A percentile compares a stretch with the other conserved stretches of the same genome.
phyloP scores from a whole-genome alignment of 1,284 basidiomycete species.

The Cystobasidiaceae sp. region DNA sequence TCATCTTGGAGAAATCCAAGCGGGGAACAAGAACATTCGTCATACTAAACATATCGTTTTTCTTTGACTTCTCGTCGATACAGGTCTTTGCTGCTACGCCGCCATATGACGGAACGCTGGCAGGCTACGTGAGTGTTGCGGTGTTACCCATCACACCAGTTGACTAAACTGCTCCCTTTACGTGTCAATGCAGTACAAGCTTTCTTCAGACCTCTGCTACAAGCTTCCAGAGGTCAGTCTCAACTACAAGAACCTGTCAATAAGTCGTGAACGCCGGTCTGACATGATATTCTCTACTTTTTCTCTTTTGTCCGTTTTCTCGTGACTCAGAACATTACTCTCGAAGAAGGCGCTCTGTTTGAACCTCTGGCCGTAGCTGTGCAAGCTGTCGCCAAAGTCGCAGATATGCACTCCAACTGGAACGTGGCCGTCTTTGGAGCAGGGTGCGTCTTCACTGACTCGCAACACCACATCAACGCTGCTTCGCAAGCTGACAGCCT shows the following conservation, averaged over 20 bases:
- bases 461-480: too few relatives aligned
- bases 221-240: constrained; percentile 56
- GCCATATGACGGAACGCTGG: constrained; percentile 79
- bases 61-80: neutral
- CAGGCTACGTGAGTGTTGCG: constrained; percentile 51
- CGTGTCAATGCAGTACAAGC: constrained; percentile 52
- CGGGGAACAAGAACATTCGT: neutral
- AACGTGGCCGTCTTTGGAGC: constrained; percentile 75
- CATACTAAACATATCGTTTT: neutral
- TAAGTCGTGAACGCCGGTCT: constrained; percentile 61
- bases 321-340: constrained; percentile 43
- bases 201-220: constrained; percentile 66
- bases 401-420: constrained; percentile 59
- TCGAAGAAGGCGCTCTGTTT: constrained; percentile 58
- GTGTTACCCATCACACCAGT: neutral
- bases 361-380: constrained; percentile 93
- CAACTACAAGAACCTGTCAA: constrained; percentile 41
- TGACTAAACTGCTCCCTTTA: neutral
- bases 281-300: too few relatives aligned
- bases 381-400: constrained; percentile 76
- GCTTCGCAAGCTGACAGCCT: neutral
- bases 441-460: constrained; percentile 50
- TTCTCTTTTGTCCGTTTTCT: constrained; percentile 54
- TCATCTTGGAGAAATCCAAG: neutral
- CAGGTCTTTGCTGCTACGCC: constrained; percentile 65